These are phyloP conservation scores for Mortierella hygrophila DNA, from an alignment of 192 early-diverging fungal species.

Conservation along the genomic window DNA sequence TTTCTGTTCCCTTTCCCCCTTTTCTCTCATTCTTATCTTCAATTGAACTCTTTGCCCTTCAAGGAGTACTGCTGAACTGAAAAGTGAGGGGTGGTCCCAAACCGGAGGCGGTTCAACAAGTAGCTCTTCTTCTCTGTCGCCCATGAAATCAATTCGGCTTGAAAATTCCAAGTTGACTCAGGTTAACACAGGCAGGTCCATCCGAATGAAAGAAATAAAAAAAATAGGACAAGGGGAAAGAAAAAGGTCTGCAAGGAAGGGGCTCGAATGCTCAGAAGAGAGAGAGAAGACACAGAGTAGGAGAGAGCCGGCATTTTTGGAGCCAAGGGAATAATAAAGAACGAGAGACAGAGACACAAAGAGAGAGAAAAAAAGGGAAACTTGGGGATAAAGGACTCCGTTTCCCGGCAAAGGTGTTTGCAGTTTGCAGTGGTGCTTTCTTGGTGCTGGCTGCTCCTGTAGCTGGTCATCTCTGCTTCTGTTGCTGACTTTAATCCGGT, in stretches of 20 bases:
- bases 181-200: neutral
- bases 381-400: neutral
- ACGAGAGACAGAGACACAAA: neutral
- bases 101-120: neutral
- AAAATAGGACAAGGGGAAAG: slow-evolving; percentile 3
- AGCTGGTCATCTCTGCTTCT: neutral
- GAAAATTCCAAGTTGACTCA: neutral
- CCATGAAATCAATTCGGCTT: neutral
- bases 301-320: slow-evolving; percentile 23
- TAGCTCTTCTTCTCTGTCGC: neutral
- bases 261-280: slow-evolving; percentile 31
- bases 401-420: neutral
- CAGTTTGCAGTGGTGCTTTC: neutral
- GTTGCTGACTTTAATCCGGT: neutral
- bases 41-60: neutral
- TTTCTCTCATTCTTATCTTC: neutral
- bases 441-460: neutral
- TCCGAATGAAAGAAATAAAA: neutral
- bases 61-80: neutral
- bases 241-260: slow-evolving; percentile 7
- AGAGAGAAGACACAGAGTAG: slow-evolving; percentile 20
- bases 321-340: slow-evolving; percentile 15
- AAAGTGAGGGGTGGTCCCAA: slow-evolving; percentile 2
- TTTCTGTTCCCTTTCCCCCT: slow-evolving; percentile 1
- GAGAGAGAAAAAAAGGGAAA: slow-evolving; percentile 1